Evolutionary conservation across 2,329 filamentous ascomycete species (phyloP), one percentile per base, ranked within the genome.

Genomic region (Chaetomium sp.): DNA sequence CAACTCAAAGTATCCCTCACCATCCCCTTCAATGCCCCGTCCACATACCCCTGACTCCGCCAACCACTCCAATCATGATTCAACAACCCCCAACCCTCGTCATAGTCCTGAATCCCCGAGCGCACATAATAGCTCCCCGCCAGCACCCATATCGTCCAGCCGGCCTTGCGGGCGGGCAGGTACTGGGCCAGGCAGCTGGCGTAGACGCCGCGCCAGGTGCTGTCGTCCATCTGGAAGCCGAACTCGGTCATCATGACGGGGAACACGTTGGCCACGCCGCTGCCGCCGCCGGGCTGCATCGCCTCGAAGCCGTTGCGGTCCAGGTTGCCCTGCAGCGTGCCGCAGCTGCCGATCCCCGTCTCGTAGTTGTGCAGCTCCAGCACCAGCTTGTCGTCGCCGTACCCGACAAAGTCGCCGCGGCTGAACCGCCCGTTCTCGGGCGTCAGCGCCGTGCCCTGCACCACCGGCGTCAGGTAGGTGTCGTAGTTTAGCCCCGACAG

Each of bases 311-410:
- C 85, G 64, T 80, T 78, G 60, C 76, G 77, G 73, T 81, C 79
- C 6, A 87, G 74, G 21, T 80, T 80, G 57, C 75, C 73, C 66
- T 78, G 74, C 13, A 87, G 77, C 9, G 75, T 75, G 9, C 72
- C 71, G 72, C 85, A 88, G 70, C 76, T 80, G 0, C 73, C 78
- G 3, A 80, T 79, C n/a, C 73, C 71, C 68, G 79, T 85, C 65
- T 85, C 77, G 73, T 88, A 88, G 75, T 85, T 87, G 78, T 88
- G 85, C 10, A 87, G 76, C 73, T 88, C 85, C 2, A 87, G 78
- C 8, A 85, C 84, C 0, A 87, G 77, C 75, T 87, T 87, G 70
- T 85, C 87, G 70, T 85, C 74, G 1, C 75, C 74, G 72, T 82
- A 84, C 1, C 78, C 80, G 10, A 16, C 13, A 68, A 86, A 87